These are phyloP conservation scores for Rhodotorula sphaerocarpa DNA, from an alignment of 768 basidiomycete genomes.

Conservation along the genomic window DNA sequence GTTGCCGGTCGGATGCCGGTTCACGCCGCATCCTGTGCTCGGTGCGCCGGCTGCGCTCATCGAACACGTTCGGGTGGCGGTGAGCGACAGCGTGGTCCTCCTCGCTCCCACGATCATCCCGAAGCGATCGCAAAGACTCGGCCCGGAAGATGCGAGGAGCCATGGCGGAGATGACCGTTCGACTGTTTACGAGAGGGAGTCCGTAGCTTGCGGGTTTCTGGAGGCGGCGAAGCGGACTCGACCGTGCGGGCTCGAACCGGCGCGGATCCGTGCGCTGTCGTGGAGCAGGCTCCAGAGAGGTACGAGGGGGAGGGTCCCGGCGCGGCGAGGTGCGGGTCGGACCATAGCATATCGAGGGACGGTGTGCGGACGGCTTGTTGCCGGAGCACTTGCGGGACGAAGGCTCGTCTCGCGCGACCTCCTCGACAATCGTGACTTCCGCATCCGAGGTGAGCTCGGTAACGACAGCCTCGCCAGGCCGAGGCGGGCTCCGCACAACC, in stretches of 20 bases:
- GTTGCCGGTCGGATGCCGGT: not conserved
- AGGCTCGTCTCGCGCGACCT: not conserved
- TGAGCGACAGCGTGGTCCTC: too few relatives aligned
- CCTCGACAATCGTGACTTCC: not conserved
- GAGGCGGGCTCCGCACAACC: constrained; percentile 4
- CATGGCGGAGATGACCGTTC: constrained; percentile 2
- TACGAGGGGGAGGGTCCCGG: not conserved
- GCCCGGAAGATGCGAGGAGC: not conserved
- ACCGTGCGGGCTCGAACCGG: not conserved
- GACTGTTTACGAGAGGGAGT: not conserved
- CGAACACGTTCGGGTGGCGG: not conserved
- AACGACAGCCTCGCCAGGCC: not conserved
- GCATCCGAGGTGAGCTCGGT: constrained; percentile 11
- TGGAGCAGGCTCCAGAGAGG: not conserved
- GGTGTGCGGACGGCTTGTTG: too few relatives aligned
- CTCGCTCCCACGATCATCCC: too few relatives aligned
- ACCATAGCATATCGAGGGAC: too few relatives aligned
- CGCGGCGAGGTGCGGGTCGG: too few relatives aligned
- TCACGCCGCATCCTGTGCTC: not conserved
- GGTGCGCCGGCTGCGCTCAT: not conserved
- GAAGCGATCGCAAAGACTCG: not conserved
- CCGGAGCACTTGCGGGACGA: too few relatives aligned
- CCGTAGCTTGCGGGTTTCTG: not conserved
- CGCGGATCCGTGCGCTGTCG: not conserved
- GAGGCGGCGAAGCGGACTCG: not conserved